Evolutionary conservation across 2,329 filamentous ascomycete species (phyloP).

Genomic region (Seiridium cupressi): DNA sequence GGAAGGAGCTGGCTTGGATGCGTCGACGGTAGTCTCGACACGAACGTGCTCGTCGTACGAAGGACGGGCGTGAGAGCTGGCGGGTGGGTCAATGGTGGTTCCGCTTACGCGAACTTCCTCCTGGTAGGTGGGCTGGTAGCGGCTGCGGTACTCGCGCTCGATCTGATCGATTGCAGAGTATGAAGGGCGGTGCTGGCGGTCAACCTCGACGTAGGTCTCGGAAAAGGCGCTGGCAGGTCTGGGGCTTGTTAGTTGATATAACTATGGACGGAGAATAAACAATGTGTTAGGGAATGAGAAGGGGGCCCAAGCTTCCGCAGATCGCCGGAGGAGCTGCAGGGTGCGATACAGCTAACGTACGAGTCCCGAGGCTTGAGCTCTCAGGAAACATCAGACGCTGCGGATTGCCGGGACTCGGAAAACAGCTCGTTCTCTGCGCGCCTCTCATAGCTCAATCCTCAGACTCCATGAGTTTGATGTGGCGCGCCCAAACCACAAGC

Average conservation of each 20-base stretch:
- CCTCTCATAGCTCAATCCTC: too few species aligned
- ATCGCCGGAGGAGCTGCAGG: too few species aligned
- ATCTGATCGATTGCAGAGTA: constrained; percentile 58
- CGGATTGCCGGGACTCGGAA: too few species aligned
- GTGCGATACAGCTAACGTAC: too few species aligned
- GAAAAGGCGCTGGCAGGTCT: constrained; percentile 42
- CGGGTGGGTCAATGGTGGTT: constrained; percentile 22
- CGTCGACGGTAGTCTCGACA: constrained; percentile 42
- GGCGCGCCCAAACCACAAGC: too few species aligned
- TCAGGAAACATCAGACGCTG: too few species aligned
- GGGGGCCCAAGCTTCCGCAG: too few species aligned
- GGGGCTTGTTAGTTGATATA: constrained; percentile 18
- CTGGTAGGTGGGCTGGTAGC: constrained; percentile 51
- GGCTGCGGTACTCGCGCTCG: constrained; percentile 66
- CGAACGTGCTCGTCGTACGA: constrained; percentile 33
- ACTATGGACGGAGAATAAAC: too few species aligned
- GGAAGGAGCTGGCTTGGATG: constrained; percentile 38
- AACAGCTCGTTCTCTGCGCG: too few species aligned
- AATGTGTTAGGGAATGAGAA: too few species aligned
- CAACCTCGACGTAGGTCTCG: constrained; percentile 66
- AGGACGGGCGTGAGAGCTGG: constrained; percentile 24
- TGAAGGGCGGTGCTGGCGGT: constrained; percentile 49
- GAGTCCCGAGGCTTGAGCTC: too few species aligned
- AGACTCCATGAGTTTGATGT: too few species aligned
- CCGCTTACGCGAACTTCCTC: constrained; percentile 22